phyloP scores from a whole-genome alignment of 208 protist species.

The Wallacemonas collosoma region DNA sequence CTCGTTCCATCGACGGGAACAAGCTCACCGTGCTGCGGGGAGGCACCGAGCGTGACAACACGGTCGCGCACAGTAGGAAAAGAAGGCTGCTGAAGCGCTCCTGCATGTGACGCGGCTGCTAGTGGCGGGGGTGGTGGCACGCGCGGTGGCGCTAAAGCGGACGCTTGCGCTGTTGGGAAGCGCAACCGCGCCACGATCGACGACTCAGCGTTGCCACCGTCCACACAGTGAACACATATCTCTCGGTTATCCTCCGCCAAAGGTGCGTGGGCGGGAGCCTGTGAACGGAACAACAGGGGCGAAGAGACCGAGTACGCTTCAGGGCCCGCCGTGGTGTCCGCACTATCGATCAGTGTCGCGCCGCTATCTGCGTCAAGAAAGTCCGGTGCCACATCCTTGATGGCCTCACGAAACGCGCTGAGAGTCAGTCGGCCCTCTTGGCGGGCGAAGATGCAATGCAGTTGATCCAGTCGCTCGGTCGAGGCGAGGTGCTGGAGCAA shows the following conservation, averaged over 20 bases:
- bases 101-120: too few species aligned
- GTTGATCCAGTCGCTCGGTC: not conserved
- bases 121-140: too few species aligned
- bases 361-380: too few species aligned
- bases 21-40: not conserved
- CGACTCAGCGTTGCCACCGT: too few species aligned
- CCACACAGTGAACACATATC: too few species aligned
- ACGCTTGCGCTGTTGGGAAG: too few species aligned
- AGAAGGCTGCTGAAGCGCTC: not conserved
- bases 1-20: too few species aligned
- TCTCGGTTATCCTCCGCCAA: too few species aligned
- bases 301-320: not conserved
- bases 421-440: not conserved
- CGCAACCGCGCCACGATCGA: too few species aligned
- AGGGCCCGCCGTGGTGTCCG: not conserved
- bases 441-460: not conserved
- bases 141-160: too few species aligned
- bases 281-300: too few species aligned
- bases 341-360: not conserved
- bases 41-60: not conserved
- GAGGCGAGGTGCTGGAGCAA: constrained; percentile 1
- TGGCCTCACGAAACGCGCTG: not conserved
- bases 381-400: not conserved
- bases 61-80: not conserved
- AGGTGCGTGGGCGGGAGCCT: too few species aligned